phyloP scores from a whole-genome alignment of 768 basidiomycete genomes.

The Nidula microcarpa region DNA sequence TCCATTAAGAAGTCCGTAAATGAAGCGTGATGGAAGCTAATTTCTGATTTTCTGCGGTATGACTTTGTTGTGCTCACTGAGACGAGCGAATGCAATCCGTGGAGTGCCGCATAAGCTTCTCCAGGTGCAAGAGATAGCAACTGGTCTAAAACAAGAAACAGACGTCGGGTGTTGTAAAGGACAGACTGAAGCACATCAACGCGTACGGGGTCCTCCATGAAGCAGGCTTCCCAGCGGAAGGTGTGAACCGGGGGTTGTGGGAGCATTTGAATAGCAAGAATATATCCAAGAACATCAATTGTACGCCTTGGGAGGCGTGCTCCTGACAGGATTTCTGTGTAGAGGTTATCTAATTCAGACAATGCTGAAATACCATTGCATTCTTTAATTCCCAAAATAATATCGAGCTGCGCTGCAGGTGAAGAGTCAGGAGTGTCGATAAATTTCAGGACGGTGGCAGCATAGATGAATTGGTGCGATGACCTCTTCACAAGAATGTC shows the following conservation, averaged over 20 bases:
- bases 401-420: constrained; percentile 8
- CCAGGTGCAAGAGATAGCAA: constrained; percentile 2
- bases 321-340: constrained; percentile 4
- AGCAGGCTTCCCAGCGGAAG: too few relatives aligned
- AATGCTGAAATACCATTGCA: constrained; percentile 2
- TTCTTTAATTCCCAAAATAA: constrained; percentile 5
- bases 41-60: neutral
- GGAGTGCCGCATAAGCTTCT: neutral
- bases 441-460: constrained; percentile 19
- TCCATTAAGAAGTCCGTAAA: neutral
- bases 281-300: neutral
- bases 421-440: constrained; percentile 9
- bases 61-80: neutral
- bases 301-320: neutral
- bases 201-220: neutral
- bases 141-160: neutral
- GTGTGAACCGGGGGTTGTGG: too few relatives aligned
- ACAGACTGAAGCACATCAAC: neutral
- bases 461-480: constrained; percentile 20
- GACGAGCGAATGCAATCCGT: constrained; percentile 2
- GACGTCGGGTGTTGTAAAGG: neutral
- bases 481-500: constrained; percentile 13
- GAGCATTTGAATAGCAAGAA: neutral
- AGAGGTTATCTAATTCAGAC: constrained; percentile 7
- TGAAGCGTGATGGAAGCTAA: neutral